Evolutionary conservation across 2,329 filamentous ascomycete genomes (phyloP).

Genomic region (Aspergillus cejpii): DNA sequence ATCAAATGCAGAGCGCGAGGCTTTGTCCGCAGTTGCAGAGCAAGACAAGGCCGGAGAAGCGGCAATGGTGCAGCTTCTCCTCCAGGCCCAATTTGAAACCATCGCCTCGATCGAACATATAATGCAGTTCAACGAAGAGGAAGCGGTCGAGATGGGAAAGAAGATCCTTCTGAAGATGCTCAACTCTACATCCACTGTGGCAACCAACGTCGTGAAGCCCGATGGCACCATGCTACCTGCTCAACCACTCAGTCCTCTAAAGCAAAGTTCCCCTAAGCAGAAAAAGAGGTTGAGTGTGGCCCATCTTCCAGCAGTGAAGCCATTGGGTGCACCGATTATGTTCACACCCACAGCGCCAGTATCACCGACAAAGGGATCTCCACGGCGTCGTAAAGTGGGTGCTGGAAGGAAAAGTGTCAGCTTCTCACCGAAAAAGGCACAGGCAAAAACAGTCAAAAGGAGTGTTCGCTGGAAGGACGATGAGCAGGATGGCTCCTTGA

Average conservation of each 20-base stretch:
- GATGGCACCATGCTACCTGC: conserved; percentile 57
- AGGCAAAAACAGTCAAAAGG: conserved; percentile 61
- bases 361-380: conserved; percentile 69
- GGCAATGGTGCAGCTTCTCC: conserved; percentile 69
- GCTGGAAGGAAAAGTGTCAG: conserved; percentile 63
- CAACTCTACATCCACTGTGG: conserved; percentile 64
- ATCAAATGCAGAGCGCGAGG: conserved; percentile 72
- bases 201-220: conserved; percentile 81
- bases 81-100: conserved; percentile 88
- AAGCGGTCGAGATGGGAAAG: conserved; percentile 74
- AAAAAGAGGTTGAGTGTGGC: conserved; percentile 48
- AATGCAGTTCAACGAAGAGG: conserved; percentile 71
- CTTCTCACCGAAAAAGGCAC: conserved; percentile 68
- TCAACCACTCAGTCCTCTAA: conserved; percentile 62
- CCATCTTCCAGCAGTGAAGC: conserved; percentile 24
- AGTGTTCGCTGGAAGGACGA: conserved; percentile 91
- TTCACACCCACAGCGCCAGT: conserved; percentile 34
- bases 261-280: conserved; percentile 66
- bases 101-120: conserved; percentile 76
- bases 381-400: conserved; percentile 64
- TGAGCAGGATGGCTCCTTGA: conserved; percentile 73
- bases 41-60: conserved; percentile 77
- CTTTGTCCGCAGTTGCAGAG: conserved; percentile 68
- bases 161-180: conserved; percentile 70
- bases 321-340: conserved; percentile 24